Percentiles rank a stretch among this genome's conserved stretches.
These are phyloP conservation scores for Diaporthe citrichinensis DNA, from an alignment of 2,329 filamentous ascomycete genomes.

Conservation along the genomic window DNA sequence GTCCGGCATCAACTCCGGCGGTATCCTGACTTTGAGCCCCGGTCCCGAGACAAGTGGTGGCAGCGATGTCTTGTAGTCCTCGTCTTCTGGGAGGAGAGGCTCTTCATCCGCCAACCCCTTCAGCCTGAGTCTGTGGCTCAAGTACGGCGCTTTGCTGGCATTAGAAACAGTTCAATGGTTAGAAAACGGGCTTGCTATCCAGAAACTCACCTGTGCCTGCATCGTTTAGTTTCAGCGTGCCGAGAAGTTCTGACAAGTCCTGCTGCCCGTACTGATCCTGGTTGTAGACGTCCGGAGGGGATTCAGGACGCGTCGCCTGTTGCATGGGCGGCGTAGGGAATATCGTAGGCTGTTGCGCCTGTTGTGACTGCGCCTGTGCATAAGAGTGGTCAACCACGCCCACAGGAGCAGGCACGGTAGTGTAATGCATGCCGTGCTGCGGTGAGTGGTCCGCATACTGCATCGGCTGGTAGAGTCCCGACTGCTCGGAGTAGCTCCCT, in stretches of 20 bases:
- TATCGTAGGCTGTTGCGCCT: slow-evolving; percentile 56
- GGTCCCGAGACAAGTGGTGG: slow-evolving; percentile 78
- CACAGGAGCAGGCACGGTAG: slow-evolving; percentile 63
- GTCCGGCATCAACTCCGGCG: slow-evolving; percentile 91
- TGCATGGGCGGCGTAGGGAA: slow-evolving; percentile 69
- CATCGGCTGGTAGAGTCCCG: slow-evolving; percentile 62
- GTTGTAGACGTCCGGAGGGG: slow-evolving; percentile 67
- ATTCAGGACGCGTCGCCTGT: slow-evolving; percentile 57
- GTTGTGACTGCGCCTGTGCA: slow-evolving; percentile 37
- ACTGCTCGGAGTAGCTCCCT: slow-evolving; percentile 61
- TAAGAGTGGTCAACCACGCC: slow-evolving; percentile 68
- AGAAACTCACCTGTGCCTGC: slow-evolving; percentile 80
- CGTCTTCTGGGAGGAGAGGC: slow-evolving; percentile 77
- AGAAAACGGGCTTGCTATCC: background rate
- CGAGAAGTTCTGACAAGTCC: slow-evolving; percentile 84
- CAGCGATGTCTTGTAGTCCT: slow-evolving; percentile 79
- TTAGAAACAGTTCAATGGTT: slow-evolving; percentile 30
- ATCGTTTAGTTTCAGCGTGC: slow-evolving; percentile 89
- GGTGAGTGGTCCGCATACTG: slow-evolving; percentile 62
- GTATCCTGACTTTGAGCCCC: slow-evolving; percentile 87
- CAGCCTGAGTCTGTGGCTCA: slow-evolving; percentile 71
- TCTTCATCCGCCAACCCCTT: slow-evolving; percentile 66
- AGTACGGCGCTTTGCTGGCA: slow-evolving; percentile 78
- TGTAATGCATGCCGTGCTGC: slow-evolving; percentile 67
- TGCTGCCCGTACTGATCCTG: slow-evolving; percentile 77